Evolutionary conservation across 345 rosid species (phyloP).

Genomic region (Eucalyptus marginata): DNA sequence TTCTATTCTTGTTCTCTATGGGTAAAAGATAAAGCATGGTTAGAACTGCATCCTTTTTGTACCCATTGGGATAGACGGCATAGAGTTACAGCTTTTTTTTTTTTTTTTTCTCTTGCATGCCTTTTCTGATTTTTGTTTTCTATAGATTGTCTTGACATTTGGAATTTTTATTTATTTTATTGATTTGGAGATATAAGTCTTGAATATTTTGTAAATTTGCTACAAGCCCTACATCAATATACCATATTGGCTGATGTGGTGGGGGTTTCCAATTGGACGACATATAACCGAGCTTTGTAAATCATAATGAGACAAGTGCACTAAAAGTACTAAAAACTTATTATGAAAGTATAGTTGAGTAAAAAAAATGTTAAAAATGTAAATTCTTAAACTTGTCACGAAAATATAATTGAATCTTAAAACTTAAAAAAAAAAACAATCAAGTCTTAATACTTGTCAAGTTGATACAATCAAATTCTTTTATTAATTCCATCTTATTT

Average conservation of each 20-base stretch:
- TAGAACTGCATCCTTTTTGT: not conserved
- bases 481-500: no score
- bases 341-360: no score
- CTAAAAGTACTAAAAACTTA: no score
- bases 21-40: not conserved
- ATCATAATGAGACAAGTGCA: not conserved
- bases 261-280: not conserved
- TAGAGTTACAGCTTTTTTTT: not conserved
- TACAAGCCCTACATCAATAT: not conserved
- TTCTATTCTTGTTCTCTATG: not conserved
- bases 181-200: not conserved
- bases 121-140: not conserved
- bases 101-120: not conserved
- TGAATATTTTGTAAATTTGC: not conserved
- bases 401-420: no score
- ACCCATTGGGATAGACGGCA: not conserved
- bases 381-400: no score
- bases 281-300: not conserved
- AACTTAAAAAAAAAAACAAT: fast-evolving
- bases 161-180: not conserved
- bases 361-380: no score
- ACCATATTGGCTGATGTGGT: not conserved
- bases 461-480: no score
- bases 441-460: no score
- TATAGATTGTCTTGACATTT: not conserved